Base-by-base conservation (phyloP, 768 basidiomycete genomes). In the Dioszegia aurantiaca region DNA sequence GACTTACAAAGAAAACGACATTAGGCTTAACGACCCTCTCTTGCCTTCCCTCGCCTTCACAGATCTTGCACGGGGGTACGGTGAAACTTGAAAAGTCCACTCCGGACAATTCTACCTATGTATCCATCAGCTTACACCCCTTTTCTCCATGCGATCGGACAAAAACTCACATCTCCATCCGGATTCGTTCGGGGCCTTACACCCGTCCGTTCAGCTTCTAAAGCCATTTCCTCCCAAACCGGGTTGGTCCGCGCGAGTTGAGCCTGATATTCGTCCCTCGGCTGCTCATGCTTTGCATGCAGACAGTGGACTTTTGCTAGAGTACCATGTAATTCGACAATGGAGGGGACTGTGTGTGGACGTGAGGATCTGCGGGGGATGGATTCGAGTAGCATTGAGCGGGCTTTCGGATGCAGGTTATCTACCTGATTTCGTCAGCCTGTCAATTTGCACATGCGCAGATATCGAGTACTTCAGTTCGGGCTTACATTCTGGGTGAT, bases 301-400 rank as follows among this genome's bases (percentile, higher is more conserved):
- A 72, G 83, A 70, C 92, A 97, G 60, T 85, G 85, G 0, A 94
- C 92, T 57, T 81, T 84, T 85, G 89, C 88, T 11, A 97, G 76
- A 17, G 87, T 89, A 19, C 92, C 92, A 73, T 97, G 92, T 8
- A 97, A 82, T 72, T 94, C 90, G 23, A 95, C 79, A 42, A 91
- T 85, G 24, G 77, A 73, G 63, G 69, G 70, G 52, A 73, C 77
- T 42, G 64, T 60, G 70, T 77, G 77, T 75, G 78, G 59, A 82
- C 80, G 70, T 9, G 27, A 78, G 77, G 33, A 76, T 56, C 19
- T 88, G 77, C 8, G 23, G 56, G 62, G 49, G 10, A 64, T 21
- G 4, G 45, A 23, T 14, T 49, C 52, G 2, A 57, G 47, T 19
- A 73, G 41, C 16, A 73, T 54, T 8, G 58, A 55, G 5, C 58